Evolutionary conservation across 78 protist species (phyloP).

Genomic region (Emiliania huxleyi): DNA sequence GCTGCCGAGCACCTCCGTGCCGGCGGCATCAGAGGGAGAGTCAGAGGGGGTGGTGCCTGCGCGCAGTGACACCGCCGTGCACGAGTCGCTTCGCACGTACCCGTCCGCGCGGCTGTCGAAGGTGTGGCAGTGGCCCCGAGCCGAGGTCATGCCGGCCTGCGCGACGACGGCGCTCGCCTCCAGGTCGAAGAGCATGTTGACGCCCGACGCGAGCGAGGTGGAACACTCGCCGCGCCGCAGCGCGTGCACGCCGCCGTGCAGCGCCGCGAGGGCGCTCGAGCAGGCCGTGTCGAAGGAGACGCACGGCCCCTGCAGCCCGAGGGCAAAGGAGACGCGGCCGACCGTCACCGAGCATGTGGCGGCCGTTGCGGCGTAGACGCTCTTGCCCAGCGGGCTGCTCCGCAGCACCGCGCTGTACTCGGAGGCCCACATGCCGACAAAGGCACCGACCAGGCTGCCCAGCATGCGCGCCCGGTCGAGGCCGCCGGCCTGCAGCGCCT

Average conservation of each 20-base stretch:
- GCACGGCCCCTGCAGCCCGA: background rate
- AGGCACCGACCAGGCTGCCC: background rate
- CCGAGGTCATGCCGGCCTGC: background rate
- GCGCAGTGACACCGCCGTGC: background rate
- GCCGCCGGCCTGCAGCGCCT: background rate
- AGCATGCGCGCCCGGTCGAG: background rate
- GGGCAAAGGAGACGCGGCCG: background rate
- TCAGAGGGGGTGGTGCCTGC: no score
- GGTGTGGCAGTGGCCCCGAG: constrained; percentile 52
- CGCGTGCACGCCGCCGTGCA: background rate
- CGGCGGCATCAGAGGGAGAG: no score
- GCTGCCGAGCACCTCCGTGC: background rate
- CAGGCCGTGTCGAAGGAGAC: background rate
- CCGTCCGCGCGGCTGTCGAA: constrained; percentile 41
- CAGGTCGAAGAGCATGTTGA: background rate
- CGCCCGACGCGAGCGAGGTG: constrained; percentile 43
- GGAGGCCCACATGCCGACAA: background rate
- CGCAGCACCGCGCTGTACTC: background rate
- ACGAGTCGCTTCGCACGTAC: background rate
- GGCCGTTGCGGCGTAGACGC: background rate
- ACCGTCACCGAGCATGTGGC: background rate
- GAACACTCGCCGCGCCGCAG: background rate
- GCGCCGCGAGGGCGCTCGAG: background rate
- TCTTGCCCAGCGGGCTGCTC: no score
- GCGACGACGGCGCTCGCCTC: background rate